Evolutionary conservation across 495 filamentous ascomycete species (phyloP), one percentile per base, ranked within the genome.

Genomic region (Penicillium canariense): DNA sequence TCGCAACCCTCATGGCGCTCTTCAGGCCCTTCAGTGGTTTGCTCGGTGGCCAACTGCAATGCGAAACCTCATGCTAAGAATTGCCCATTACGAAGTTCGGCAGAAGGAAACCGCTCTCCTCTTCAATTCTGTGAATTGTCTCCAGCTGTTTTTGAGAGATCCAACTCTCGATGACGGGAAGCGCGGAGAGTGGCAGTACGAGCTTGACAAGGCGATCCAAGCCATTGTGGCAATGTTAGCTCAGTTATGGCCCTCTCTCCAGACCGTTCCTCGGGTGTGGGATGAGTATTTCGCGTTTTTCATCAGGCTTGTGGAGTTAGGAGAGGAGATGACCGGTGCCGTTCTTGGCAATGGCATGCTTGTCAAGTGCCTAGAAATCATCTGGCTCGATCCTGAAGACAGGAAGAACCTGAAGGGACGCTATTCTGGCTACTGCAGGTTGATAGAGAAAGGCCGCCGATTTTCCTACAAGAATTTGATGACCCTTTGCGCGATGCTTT

Each of bases 211-310:
- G 34, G 63, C 81, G 5, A 75, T 91, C 48, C 74, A 79, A 26
- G 61, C 70, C 23, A 65, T 94, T 50, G 81, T 86, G 54, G 67
- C 67, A 3, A 73, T 67, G 14, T 58, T 87, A 8, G 68, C 68
- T 35, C 77, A 80, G 10, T 53, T 84, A 5, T 86, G 81, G 81
- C 57, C 77, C 4, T 64, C 63, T 8, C 63, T 88, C 26, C 83
- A 89, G 52, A 66, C 69, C 2, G 72, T 77, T 22, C 65, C 80
- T 18, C 83, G 87, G 27, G 78, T 84, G 8, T 96, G 90, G 90
- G 81, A 84, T 35, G 90, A 96, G 61, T 91, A 88, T 39, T 94
- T 94, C 59, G 83, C 82, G 23, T 77, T 89, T 28, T 72, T 92
- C 55, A 60, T 77, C 25, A 69, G 76, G 14, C 82, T 92, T 56